phyloP scores from a whole-genome alignment of 2,329 filamentous ascomycete genomes.

The Alternaria metachromatica region DNA sequence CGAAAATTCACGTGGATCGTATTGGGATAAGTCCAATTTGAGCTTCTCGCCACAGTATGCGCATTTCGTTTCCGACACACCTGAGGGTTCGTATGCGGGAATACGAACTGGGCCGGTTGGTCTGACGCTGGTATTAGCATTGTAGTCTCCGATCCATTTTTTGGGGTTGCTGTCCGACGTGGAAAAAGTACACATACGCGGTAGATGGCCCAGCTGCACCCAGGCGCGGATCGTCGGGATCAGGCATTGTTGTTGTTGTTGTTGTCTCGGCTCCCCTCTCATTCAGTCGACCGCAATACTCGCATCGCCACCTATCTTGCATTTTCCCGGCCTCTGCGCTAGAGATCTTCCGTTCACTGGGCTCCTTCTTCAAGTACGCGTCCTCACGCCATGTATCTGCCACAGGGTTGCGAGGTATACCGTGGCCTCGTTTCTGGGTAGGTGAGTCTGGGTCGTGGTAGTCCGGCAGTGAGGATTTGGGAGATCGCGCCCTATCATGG shows the following conservation, averaged over 20 bases:
- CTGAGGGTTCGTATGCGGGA: background rate
- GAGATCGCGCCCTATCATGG: constrained; percentile 2
- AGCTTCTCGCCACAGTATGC: background rate
- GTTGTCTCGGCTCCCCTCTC: background rate
- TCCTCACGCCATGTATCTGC: constrained; percentile 13
- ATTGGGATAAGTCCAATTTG: background rate
- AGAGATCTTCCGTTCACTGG: background rate
- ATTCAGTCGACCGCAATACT: constrained; percentile 9
- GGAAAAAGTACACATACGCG: background rate
- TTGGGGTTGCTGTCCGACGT: background rate
- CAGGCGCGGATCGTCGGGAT: background rate
- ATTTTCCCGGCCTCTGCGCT: background rate
- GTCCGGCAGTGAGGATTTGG: constrained; percentile 3
- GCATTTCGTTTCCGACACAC: background rate
- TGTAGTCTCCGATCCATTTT: background rate
- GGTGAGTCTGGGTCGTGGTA: background rate
- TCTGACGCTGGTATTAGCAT: background rate
- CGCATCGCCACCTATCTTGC: constrained; percentile 11
- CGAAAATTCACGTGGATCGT: background rate
- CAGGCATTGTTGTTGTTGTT: background rate
- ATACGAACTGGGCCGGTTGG: background rate
- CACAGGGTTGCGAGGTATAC: constrained; percentile 6
- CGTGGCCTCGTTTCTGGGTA: constrained; percentile 3
- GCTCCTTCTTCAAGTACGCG: constrained; percentile 5
- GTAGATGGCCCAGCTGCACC: background rate